Conservation (phyloP, 352 stramenopile species). For the Bremia lactucae region DNA sequence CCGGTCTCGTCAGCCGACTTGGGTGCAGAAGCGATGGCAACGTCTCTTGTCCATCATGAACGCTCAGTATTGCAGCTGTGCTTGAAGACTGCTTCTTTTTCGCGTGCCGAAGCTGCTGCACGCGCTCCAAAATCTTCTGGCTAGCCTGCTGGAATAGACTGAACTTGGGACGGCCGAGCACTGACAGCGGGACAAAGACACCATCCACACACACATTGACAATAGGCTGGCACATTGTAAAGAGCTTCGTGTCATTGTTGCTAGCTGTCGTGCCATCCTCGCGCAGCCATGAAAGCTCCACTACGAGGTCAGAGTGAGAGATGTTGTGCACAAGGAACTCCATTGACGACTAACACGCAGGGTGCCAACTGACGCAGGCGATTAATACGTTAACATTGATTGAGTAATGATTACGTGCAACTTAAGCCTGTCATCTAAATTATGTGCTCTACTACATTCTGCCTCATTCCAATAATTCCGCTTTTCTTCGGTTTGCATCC, state of each 20-base stretch:
- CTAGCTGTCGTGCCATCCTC: slow-evolving; percentile 15
- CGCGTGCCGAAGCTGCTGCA: slow-evolving; percentile 32
- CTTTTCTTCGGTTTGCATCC: slow-evolving; percentile 46
- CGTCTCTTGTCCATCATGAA: slow-evolving; percentile 9
- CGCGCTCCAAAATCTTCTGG: slow-evolving; percentile 51
- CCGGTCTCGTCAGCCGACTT: slow-evolving; percentile 37
- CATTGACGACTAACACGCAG: slow-evolving; percentile 25
- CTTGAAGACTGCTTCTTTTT: slow-evolving; percentile 3
- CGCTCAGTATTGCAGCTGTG: slow-evolving; percentile 12
- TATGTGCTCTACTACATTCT: slow-evolving; percentile 5
- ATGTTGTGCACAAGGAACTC: slow-evolving; percentile 96
- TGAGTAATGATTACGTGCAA: too few relatives aligned
- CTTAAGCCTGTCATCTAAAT: slow-evolving; percentile 19
- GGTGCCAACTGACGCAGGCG: slow-evolving; percentile 9
- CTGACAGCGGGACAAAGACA: slow-evolving; percentile 27
- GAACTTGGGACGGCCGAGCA: slow-evolving; percentile 81
- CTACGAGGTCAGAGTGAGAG: slow-evolving; percentile 92
- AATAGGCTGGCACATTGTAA: slow-evolving; percentile 1
- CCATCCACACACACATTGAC: slow-evolving; percentile 12
- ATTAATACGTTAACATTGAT: slow-evolving; percentile 4
- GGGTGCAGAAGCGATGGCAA: slow-evolving; percentile 44
- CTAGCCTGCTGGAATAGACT: slow-evolving; percentile 81
- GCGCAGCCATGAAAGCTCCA: slow-evolving; percentile 81
- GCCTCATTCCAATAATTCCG: slow-evolving; percentile 31
- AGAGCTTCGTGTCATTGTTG: slow-evolving; percentile 6